These are phyloP conservation scores for Zoysia matrella DNA, from an alignment of 202 grass and related monocot species.

Conservation along the genomic window DNA sequence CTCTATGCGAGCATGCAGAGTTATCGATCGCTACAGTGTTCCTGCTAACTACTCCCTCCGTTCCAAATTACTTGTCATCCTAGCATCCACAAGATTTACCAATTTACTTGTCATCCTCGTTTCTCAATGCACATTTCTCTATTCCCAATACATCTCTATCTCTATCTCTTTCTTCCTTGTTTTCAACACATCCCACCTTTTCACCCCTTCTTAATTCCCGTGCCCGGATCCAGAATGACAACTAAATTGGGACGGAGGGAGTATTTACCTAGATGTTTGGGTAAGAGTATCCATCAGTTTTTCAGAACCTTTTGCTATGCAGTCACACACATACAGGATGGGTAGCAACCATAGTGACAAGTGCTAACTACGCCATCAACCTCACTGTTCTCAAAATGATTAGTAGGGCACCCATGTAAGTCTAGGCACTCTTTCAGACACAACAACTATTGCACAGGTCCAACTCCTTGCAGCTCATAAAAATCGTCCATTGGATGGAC, in stretches of 20 bases:
- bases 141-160: no score
- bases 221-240: no score
- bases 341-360: not conserved
- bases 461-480: not conserved
- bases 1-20: not conserved
- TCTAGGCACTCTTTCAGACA: slow-evolving; percentile 10
- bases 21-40: not conserved
- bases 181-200: no score
- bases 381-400: not conserved
- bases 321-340: not conserved
- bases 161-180: no score
- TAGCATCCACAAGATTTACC: no score
- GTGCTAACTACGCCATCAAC: not conserved
- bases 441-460: slow-evolving; percentile 4
- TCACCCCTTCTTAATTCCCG: no score
- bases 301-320: not conserved
- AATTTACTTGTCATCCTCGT: no score
- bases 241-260: no score
- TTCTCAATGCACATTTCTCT: no score
- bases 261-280: not conserved
- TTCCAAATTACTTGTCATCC: no score
- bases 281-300: not conserved
- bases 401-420: slow-evolving; percentile 1
- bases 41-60: not conserved
- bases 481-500: not conserved